Conservation (phyloP, 2,329 filamentous ascomycete species). For the Emericellopsis atlantica region DNA sequence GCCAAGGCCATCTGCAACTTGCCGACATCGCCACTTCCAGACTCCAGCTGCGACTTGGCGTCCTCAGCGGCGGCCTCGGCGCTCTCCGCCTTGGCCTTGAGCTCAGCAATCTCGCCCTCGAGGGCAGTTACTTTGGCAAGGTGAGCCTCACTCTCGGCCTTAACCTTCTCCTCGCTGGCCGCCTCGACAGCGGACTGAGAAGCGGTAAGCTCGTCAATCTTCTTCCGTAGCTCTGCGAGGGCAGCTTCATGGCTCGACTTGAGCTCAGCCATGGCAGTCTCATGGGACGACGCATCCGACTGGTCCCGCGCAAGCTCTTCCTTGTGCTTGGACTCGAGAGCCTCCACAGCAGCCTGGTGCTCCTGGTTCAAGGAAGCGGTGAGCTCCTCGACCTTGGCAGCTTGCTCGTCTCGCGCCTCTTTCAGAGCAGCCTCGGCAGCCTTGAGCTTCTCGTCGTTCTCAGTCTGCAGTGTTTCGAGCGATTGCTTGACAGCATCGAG, state of each 20-base stretch:
- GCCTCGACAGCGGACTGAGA: constrained; percentile 31
- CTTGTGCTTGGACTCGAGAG: constrained; percentile 39
- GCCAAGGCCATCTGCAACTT: constrained; percentile 25
- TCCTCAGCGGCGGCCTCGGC: constrained; percentile 30
- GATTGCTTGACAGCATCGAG: constrained; percentile 35
- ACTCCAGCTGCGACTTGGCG: constrained; percentile 30
- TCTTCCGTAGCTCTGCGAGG: constrained; percentile 36
- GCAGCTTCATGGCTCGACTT: constrained; percentile 35
- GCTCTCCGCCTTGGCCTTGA: constrained; percentile 33
- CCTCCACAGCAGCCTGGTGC: constrained; percentile 32
- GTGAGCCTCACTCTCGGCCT: constrained; percentile 30
- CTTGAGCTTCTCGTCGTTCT: constrained; percentile 19
- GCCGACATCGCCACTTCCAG: constrained; percentile 24
- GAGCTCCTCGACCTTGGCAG: constrained; percentile 35
- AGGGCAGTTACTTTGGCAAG: constrained; percentile 33
- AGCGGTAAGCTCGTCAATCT: constrained; percentile 38
- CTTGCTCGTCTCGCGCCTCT: constrained; percentile 31
- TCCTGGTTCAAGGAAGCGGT: constrained; percentile 34
- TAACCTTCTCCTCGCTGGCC: constrained; percentile 29
- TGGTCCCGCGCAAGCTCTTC: constrained; percentile 34
- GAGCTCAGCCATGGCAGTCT: constrained; percentile 35
- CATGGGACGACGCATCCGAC: constrained; percentile 29
- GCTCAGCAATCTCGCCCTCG: constrained; percentile 36
- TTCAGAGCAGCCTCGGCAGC: constrained; percentile 19
- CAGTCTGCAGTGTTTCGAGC: constrained; percentile 27